These are phyloP conservation scores for Nephromyces sp. DNA, from an alignment of 169 alveolate genomes.

Conservation along the genomic window DNA sequence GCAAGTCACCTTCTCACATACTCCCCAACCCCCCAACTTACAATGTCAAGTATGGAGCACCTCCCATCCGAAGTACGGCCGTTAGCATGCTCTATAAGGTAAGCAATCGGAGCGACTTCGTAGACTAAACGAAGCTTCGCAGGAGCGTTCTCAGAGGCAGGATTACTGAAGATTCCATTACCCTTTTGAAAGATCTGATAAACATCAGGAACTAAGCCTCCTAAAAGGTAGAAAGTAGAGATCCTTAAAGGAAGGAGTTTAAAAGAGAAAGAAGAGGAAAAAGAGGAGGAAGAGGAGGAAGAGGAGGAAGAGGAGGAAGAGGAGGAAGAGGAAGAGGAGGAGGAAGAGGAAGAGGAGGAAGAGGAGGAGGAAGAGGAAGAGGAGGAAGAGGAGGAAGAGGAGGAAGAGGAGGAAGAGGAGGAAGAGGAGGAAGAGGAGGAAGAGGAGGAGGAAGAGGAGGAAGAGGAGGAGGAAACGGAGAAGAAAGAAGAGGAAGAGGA, in stretches of 20 bases:
- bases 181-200: constrained; percentile 64
- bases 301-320: background rate
- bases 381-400: background rate
- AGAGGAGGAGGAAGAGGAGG: background rate
- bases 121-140: constrained; percentile 42
- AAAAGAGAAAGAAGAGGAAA: background rate
- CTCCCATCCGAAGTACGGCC: constrained; percentile 28
- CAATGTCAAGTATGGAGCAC: constrained; percentile 25
- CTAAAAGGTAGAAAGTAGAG: constrained; percentile 24
- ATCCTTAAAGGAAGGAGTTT: background rate
- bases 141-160: constrained; percentile 45
- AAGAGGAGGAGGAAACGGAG: background rate
- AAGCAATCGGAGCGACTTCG: constrained; percentile 31
- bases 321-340: background rate
- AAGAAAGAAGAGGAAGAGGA: no score
- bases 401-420: background rate
- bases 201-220: constrained; percentile 75
- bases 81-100: constrained; percentile 31
- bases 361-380: background rate
- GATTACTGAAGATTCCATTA: constrained; percentile 60
- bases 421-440: background rate
- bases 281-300: background rate
- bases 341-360: background rate
- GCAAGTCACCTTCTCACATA: background rate
- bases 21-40: background rate